Percentiles rank a stretch among this genome's conserved stretches.
phyloP scores from a whole-genome alignment of 768 basidiomycete species.

The Auricularia heimuer region DNA sequence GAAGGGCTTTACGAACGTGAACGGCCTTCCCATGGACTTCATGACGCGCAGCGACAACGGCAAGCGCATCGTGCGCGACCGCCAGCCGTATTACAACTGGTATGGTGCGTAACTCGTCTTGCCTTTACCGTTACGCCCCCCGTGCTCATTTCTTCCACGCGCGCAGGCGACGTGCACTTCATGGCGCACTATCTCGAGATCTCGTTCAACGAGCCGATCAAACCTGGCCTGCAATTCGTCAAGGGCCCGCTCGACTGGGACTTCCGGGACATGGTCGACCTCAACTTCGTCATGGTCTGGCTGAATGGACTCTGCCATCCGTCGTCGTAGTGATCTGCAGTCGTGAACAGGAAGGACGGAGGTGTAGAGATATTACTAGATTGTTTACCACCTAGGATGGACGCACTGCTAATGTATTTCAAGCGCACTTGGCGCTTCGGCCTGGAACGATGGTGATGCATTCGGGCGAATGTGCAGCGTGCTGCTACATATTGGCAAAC shows the following conservation, averaged over 20 bases:
- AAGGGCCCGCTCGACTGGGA: neutral
- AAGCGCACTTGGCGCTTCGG: too few relatives aligned
- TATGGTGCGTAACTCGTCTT: neutral
- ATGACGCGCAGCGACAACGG: neutral
- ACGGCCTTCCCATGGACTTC: neutral
- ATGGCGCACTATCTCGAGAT: neutral
- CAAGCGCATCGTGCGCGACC: neutral
- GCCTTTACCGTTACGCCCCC: neutral
- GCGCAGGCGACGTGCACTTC: slow-evolving; percentile 1
- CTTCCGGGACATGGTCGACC: neutral
- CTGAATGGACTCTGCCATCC: neutral
- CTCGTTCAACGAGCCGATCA: neutral
- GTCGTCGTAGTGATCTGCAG: too few relatives aligned
- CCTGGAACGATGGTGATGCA: too few relatives aligned
- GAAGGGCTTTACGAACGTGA: neutral
- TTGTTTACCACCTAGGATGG: too few relatives aligned
- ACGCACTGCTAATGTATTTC: too few relatives aligned
- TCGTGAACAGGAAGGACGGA: too few relatives aligned
- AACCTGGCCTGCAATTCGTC: neutral
- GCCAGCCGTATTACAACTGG: neutral
- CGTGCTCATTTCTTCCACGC: neutral
- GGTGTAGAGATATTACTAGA: too few relatives aligned
- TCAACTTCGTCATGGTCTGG: neutral
- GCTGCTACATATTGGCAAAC: too few relatives aligned
- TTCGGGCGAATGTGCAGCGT: too few relatives aligned